phyloP scores from a whole-genome alignment of 192 early-diverging fungal genomes.

The Coemansia sp. region DNA sequence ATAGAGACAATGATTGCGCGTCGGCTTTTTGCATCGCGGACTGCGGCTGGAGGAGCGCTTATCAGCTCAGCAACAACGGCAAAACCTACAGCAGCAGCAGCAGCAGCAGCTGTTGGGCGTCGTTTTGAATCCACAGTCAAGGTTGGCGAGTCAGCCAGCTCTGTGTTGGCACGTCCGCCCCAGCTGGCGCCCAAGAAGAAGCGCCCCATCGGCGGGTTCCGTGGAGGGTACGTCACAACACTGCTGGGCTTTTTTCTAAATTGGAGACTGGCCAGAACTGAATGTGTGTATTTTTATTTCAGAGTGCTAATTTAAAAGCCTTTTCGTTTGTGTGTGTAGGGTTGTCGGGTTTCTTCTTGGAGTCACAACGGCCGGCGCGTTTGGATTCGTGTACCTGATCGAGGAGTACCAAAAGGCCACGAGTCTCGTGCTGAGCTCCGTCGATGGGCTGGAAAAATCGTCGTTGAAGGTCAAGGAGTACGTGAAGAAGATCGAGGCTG shows the following conservation, averaged over 20 bases:
- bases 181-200: conserved; percentile 54
- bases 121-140: conserved; percentile 52
- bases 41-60: neutral
- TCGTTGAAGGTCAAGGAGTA: conserved; percentile 76
- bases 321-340: conserved; percentile 31
- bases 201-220: conserved; percentile 63
- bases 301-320: no score
- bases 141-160: conserved; percentile 31
- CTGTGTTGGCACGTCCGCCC: conserved; percentile 26
- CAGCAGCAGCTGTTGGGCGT: conserved; percentile 27
- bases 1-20: neutral
- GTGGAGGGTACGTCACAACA: conserved; percentile 56
- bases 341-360: conserved; percentile 79
- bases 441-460: conserved; percentile 76
- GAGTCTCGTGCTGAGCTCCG: conserved; percentile 65
- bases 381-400: conserved; percentile 81
- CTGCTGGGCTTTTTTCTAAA: neutral
- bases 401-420: conserved; percentile 84
- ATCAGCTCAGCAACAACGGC: neutral
- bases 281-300: no score
- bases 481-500: conserved; percentile 72
- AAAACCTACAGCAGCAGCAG: neutral
- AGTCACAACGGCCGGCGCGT: conserved; percentile 67
- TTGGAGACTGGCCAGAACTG: neutral
- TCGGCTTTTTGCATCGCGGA: conserved; percentile 3